A percentile compares a stretch with the other conserved stretches of the same genome.
Evolutionary conservation across 306 rosid species (phyloP).

Genomic region (Glycine tomentella): DNA sequence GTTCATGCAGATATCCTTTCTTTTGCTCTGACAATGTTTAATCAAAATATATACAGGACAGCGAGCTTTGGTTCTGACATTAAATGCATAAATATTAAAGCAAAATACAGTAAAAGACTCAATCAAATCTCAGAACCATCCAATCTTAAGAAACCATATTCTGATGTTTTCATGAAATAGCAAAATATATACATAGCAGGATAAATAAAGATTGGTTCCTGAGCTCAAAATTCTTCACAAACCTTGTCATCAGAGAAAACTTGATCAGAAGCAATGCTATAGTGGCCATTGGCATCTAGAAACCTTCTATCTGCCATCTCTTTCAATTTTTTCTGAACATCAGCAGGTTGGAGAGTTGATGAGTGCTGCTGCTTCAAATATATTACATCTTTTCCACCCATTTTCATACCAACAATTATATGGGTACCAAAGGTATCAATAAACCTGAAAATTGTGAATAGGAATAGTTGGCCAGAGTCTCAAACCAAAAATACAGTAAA

Average conservation of each 20-base stretch:
- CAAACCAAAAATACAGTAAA: constrained; percentile 29
- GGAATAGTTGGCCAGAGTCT: constrained; percentile 40
- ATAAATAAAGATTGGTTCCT: not conserved
- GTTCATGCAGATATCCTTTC: not conserved
- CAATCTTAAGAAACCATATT: constrained; percentile 7
- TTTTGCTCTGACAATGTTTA: not conserved
- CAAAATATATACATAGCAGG: constrained; percentile 20
- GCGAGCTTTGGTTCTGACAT: not conserved
- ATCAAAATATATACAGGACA: not conserved
- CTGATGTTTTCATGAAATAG: constrained; percentile 17
- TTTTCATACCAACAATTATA: constrained; percentile 91
- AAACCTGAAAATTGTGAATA: constrained; percentile 62
- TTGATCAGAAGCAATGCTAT: constrained; percentile 67
- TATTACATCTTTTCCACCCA: constrained; percentile 98
- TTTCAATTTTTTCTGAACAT: constrained; percentile 87
- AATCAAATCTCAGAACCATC: constrained; percentile 33
- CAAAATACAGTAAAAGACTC: constrained; percentile 21
- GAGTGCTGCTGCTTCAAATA: constrained; percentile 96
- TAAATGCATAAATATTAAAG: constrained; percentile 18
- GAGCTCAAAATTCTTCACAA: constrained; percentile 30
- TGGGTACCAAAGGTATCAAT: constrained; percentile 94
- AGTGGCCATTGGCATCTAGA: constrained; percentile 68
- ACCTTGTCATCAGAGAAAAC: constrained; percentile 76
- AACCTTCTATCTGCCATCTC: constrained; percentile 92
- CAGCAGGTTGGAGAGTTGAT: constrained; percentile 87